These are phyloP conservation scores for Penicillium janthinellum DNA, from an alignment of 2,329 filamentous ascomycete species.

Conservation along the genomic window DNA sequence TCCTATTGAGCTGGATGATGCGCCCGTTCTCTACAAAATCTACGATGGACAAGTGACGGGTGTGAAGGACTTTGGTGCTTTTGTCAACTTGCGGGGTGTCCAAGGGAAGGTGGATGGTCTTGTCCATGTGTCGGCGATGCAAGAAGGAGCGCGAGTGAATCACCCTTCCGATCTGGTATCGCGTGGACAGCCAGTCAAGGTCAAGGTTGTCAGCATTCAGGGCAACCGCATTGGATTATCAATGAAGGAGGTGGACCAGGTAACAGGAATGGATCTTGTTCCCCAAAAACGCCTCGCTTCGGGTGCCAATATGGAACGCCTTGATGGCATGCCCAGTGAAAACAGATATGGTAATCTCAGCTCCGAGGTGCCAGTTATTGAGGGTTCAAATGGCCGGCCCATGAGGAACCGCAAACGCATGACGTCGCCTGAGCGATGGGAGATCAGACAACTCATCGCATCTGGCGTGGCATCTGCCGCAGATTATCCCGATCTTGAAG, in stretches of 20 bases:
- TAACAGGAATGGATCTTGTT: constrained; percentile 78
- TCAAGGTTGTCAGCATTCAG: constrained; percentile 89
- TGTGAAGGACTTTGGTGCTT: constrained; percentile 92
- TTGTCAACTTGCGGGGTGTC: constrained; percentile 88
- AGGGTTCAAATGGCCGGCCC: constrained; percentile 58
- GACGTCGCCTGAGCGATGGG: constrained; percentile 96
- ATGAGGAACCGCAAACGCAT: constrained; percentile 79
- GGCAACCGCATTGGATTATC: constrained; percentile 80
- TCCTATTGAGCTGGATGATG: constrained; percentile 75
- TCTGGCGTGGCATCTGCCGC: constrained; percentile 90
- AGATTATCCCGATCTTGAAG: constrained; percentile 91
- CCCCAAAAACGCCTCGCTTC: constrained; percentile 78
- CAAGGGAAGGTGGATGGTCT: constrained; percentile 87
- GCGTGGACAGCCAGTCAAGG: constrained; percentile 80
- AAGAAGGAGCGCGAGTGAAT: constrained; percentile 81
- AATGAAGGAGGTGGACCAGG: constrained; percentile 97
- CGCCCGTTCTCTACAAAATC: constrained; percentile 79
- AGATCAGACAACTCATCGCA: constrained; percentile 93
- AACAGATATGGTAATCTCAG: constrained; percentile 59
- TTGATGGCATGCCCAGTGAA: constrained; percentile 62
- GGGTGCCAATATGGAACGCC: constrained; percentile 82
- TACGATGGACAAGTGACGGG: constrained; percentile 90
- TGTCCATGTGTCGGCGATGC: constrained; percentile 89
- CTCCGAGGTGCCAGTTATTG: constrained; percentile 63
- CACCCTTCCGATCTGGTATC: constrained; percentile 87